Conservation (phyloP, 805 yeast species). For the Suhomyces tanzawaensis region DNA sequence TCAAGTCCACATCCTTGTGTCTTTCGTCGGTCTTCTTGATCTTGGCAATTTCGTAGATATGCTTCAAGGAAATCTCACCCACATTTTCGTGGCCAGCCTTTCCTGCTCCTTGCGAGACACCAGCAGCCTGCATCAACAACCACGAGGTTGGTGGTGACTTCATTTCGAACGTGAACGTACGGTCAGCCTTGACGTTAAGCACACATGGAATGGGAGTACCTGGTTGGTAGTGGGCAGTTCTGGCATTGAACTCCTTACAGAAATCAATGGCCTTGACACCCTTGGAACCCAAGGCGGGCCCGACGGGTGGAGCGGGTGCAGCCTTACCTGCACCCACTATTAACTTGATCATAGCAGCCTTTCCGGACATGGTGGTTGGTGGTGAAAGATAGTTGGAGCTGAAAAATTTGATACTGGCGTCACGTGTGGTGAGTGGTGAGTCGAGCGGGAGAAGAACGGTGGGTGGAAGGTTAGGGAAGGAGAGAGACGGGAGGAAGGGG, state of each 20-base stretch:
- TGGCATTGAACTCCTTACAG: constrained; percentile 96
- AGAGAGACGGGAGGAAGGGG: not conserved
- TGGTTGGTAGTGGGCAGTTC: constrained; percentile 82
- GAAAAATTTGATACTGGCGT: constrained; percentile 1
- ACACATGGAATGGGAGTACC: constrained; percentile 89
- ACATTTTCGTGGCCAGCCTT: constrained; percentile 57
- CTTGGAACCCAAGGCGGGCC: constrained; percentile 97
- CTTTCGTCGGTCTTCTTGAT: constrained; percentile 84
- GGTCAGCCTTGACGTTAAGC: constrained; percentile 86
- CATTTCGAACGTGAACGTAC: constrained; percentile 81
- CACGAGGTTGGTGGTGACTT: constrained; percentile 92
- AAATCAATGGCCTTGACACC: constrained; percentile 99
- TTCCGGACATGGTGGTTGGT: constrained; percentile 32
- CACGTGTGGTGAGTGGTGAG: not conserved
- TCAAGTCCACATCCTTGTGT: constrained; percentile 66
- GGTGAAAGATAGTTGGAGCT: not conserved
- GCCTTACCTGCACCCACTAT: constrained; percentile 98
- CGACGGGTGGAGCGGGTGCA: constrained; percentile 98
- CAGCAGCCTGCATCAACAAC: constrained; percentile 79
- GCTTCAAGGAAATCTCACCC: constrained; percentile 76
- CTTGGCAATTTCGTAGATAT: constrained; percentile 91
- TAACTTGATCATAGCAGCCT: constrained; percentile 74
- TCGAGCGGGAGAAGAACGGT: not conserved
- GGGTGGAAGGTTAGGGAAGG: not conserved
- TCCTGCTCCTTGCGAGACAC: constrained; percentile 74